Percentiles rank a stretch among this genome's conserved stretches.
These are phyloP conservation scores for Ganoderma boninense DNA, from an alignment of 1,284 basidiomycete species.

Conservation along the genomic window DNA sequence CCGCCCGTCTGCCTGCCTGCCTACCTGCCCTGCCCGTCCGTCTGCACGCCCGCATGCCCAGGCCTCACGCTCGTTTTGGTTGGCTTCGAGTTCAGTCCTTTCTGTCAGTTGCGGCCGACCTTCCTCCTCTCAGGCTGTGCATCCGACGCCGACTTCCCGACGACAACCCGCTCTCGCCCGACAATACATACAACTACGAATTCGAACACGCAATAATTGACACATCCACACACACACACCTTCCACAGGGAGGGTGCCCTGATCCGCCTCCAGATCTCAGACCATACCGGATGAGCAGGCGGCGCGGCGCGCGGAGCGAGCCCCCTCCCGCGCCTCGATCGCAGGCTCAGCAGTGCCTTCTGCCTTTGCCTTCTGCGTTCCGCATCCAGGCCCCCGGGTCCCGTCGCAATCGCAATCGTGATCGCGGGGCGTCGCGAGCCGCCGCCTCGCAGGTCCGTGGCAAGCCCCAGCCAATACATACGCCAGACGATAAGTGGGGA, in stretches of 20 bases:
- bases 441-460: not conserved
- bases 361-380: conserved; percentile 7
- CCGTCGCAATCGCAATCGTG: not conserved
- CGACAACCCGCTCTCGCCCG: conserved; percentile 2
- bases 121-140: not conserved
- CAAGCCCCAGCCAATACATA: not conserved
- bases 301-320: not conserved
- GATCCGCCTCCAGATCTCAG: not conserved
- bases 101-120: not conserved
- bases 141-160: not conserved
- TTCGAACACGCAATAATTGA: not conserved
- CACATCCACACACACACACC: not conserved
- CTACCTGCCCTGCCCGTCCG: not conserved
- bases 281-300: too few species aligned
- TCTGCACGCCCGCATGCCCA: not conserved
- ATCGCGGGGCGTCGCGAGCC: not conserved
- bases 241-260: conserved; percentile 1
- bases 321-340: not conserved
- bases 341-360: not conserved
- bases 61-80: not conserved
- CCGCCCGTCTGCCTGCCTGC: too few species aligned
- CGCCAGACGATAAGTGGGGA: not conserved
- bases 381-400: not conserved
- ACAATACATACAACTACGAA: not conserved
- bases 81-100: not conserved